Conservation (phyloP, 176 grass and related monocot species). For the maize (Zea mays) region DNA sequence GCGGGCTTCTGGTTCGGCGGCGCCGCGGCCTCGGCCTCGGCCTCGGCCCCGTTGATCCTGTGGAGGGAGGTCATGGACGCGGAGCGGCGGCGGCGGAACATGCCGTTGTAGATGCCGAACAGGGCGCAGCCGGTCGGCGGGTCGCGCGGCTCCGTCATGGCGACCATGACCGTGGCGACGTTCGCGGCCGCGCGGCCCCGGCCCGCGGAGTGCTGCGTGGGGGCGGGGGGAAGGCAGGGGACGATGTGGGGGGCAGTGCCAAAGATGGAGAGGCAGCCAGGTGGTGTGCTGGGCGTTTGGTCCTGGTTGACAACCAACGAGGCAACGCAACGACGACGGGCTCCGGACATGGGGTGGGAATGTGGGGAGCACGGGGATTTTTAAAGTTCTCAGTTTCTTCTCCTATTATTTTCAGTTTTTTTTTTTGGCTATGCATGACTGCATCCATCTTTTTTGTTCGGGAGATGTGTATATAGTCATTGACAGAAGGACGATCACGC, state of each 20-base stretch:
- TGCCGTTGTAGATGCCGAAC: constrained; percentile 62
- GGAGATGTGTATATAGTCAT: not conserved
- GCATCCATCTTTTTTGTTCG: not conserved
- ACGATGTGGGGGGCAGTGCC: constrained; percentile 3
- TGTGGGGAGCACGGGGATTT: constrained; percentile 35
- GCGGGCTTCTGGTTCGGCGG: constrained; percentile 34
- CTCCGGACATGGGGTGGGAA: constrained; percentile 20
- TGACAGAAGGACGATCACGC: constrained; percentile 29
- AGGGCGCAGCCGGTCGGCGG: constrained; percentile 71
- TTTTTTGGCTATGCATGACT: not conserved
- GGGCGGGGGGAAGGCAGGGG: constrained; percentile 5
- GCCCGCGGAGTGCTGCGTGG: constrained; percentile 6
- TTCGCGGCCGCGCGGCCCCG: constrained; percentile 15
- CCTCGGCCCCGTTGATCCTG: constrained; percentile 25
- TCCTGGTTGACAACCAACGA: constrained; percentile 44
- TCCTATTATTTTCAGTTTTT: not conserved
- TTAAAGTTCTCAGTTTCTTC: constrained; percentile 27
- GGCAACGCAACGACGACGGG: not conserved
- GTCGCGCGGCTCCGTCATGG: constrained; percentile 59
- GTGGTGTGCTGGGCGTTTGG: constrained; percentile 28
- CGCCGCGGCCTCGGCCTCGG: not conserved
- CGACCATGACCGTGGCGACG: constrained; percentile 17
- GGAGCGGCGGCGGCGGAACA: constrained; percentile 74
- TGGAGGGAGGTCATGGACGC: constrained; percentile 60
- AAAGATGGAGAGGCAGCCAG: constrained; percentile 4